Base-by-base conservation (phyloP, 306 rosid genomes). In the Delonix regia region DNA sequence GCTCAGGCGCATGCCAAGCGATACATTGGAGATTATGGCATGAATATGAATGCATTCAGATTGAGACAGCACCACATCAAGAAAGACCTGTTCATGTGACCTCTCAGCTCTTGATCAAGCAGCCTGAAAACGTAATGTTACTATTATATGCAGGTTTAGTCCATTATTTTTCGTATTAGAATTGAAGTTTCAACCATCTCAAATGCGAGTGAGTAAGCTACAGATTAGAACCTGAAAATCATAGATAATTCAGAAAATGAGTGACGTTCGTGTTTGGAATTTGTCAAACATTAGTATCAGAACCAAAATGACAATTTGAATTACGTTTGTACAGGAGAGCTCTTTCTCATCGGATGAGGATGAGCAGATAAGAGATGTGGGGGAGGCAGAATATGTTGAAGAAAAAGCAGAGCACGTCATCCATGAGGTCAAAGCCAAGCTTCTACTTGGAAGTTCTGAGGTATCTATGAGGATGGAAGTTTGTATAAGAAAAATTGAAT, bases 1-100 rank as follows among this genome's bases (percentile, higher is more conserved):
- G 64, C 19, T 57, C 64, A 25, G 27, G 64, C 36, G 64, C 36
- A 25, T 57, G 64, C 64, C 64, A 57, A 57, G n/a, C 7, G 64
- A 25, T 8, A 11, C 64, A 57, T 27, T 57, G 64, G 64, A 57
- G 19, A 57, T 25, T 57, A 12, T 57, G 64, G 64, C 64, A 57
- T 24, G 4, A 25, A 57, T 57, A 57, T 25, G 64, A 57, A 24
- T 25, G 64, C 64, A 13, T 0, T 57, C 36, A 57, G 64, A 57
- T 57, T 12, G 64, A 57, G 38, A 27, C 36, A 6, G 64, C 25
- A 13, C 64, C 9, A 57, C 64, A 57, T 7, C 6, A 25, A 24
- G 64, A 57, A 24, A 24, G 7, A 57, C 9, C 34, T 11, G 64
- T 25, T 27, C 38, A 11, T 12, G 19, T 15, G 0, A 30, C 63